Evolutionary conservation across 768 basidiomycete genomes (phyloP).

Genomic region (Psilocybe azurescens): DNA sequence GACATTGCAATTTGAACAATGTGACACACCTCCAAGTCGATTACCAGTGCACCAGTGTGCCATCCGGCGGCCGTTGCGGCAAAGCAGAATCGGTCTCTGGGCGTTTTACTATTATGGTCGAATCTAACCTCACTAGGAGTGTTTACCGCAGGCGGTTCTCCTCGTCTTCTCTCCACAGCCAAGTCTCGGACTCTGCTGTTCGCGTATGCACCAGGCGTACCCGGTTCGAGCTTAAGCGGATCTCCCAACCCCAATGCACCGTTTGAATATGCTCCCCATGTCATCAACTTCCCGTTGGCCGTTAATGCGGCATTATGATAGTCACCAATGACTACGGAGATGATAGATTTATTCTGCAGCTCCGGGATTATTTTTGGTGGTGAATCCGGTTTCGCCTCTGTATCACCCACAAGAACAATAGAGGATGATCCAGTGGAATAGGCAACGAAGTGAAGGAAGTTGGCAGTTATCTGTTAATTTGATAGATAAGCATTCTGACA

Average conservation of each 20-base stretch:
- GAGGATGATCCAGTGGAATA: constrained; percentile 76
- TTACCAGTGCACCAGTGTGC: constrained; percentile 90
- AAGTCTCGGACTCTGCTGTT: constrained; percentile 40
- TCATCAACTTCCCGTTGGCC: constrained; percentile 71
- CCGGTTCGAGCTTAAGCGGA: constrained; percentile 55
- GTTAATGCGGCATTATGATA: constrained; percentile 92
- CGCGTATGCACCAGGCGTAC: constrained; percentile 65
- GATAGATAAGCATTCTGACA: constrained; percentile 15
- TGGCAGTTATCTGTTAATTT: constrained; percentile 75
- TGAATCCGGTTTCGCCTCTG: constrained; percentile 44
- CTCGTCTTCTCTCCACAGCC: constrained; percentile 33
- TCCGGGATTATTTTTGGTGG: constrained; percentile 69
- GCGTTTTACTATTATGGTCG: constrained; percentile 55
- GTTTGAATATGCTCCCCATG: constrained; percentile 79
- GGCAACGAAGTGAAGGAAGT: constrained; percentile 81
- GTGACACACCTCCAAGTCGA: constrained; percentile 74
- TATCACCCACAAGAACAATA: constrained; percentile 75
- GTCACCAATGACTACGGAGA: constrained; percentile 90
- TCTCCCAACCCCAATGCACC: constrained; percentile 91
- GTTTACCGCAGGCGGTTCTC: constrained; percentile 48
- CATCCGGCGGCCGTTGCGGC: constrained; percentile 84
- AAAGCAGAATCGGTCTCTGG: constrained; percentile 75
- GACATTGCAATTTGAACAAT: not conserved
- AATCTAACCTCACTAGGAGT: constrained; percentile 78
- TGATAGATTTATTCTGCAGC: constrained; percentile 78